Evolutionary conservation across 2,329 filamentous ascomycete genomes (phyloP).

Genomic region (Chrysoporthe puriensis): DNA sequence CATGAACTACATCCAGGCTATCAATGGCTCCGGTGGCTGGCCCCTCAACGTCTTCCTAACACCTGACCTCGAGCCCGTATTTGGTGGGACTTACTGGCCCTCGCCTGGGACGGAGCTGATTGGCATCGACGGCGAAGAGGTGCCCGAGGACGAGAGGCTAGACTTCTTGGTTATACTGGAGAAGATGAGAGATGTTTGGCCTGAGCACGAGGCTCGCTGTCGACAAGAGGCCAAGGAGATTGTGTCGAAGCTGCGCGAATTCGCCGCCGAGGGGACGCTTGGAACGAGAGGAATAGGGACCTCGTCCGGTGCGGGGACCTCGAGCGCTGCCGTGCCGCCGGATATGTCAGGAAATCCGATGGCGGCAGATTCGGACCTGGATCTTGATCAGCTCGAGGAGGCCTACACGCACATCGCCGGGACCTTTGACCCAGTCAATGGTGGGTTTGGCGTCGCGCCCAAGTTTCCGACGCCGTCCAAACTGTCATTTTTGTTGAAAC

Average conservation of each 20-base stretch:
- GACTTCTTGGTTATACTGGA: slow-evolving; percentile 82
- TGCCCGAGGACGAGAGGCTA: slow-evolving; percentile 60
- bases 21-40: slow-evolving; percentile 89
- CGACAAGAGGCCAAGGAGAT: slow-evolving; percentile 83
- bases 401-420: slow-evolving; percentile 79
- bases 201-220: slow-evolving; percentile 80
- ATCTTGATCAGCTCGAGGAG: slow-evolving; percentile 89
- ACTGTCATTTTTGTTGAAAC: slow-evolving; percentile 76
- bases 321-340: slow-evolving; percentile 32
- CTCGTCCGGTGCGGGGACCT: slow-evolving; percentile 35
- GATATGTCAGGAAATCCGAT: slow-evolving; percentile 21
- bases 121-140: slow-evolving; percentile 46
- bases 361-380: slow-evolving; percentile 65
- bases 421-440: slow-evolving; percentile 78
- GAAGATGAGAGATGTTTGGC: slow-evolving; percentile 78
- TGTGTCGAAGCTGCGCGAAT: slow-evolving; percentile 78
- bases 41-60: slow-evolving; percentile 97
- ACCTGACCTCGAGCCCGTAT: slow-evolving; percentile 88
- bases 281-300: slow-evolving; percentile 45
- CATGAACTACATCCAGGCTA: slow-evolving; percentile 97
- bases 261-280: slow-evolving; percentile 84
- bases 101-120: slow-evolving; percentile 66
- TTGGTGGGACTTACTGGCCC: slow-evolving; percentile 96
- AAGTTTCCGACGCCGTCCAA: slow-evolving; percentile 93
- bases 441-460: slow-evolving; percentile 79